A percentile compares a stretch with the other conserved stretches of the same genome.
Conservation (phyloP, 2,329 filamentous ascomycete genomes). For the Colletotrichum sp. region DNA sequence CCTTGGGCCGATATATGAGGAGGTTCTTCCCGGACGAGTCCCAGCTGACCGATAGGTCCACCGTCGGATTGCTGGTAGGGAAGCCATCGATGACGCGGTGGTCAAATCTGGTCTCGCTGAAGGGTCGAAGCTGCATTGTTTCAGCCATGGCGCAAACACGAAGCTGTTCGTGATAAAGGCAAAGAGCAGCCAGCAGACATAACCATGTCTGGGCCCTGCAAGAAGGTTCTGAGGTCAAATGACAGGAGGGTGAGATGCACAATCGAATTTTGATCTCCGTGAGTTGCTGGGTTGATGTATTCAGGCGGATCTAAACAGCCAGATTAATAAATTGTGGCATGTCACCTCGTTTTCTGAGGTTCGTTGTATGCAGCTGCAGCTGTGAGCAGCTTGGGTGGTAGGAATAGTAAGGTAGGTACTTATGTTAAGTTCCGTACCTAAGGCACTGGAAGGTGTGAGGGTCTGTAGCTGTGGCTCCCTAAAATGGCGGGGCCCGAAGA, state of each 20-base stretch:
- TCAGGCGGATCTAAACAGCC: not conserved
- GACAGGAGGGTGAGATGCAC: not conserved
- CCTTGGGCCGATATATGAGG: constrained; percentile 78
- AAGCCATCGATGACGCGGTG: constrained; percentile 60
- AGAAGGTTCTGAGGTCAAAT: not conserved
- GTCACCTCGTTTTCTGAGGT: not conserved
- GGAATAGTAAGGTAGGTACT: not conserved
- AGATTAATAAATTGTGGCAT: not conserved
- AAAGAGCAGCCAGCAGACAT: not conserved
- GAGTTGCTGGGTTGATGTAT: not conserved
- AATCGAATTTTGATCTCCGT: not conserved
- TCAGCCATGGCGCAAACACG: constrained; percentile 25
- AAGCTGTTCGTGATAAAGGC: constrained; percentile 12
- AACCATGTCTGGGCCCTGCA: constrained; percentile 1
- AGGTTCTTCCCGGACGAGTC: constrained; percentile 73
- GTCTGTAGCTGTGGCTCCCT: not conserved
- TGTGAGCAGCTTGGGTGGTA: not conserved
- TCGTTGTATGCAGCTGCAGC: not conserved
- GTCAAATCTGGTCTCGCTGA: constrained; percentile 64
- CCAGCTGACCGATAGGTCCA: constrained; percentile 79
- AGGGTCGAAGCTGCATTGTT: constrained; percentile 45
- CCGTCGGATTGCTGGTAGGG: constrained; percentile 79
- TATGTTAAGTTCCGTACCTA: not conserved
- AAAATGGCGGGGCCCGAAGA: not conserved
- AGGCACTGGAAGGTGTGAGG: not conserved